Evolutionary conservation across 164 flowering plant species (phyloP), one percentile per base, ranked within the genome.

Genomic region (Hamamelis virginiana): DNA sequence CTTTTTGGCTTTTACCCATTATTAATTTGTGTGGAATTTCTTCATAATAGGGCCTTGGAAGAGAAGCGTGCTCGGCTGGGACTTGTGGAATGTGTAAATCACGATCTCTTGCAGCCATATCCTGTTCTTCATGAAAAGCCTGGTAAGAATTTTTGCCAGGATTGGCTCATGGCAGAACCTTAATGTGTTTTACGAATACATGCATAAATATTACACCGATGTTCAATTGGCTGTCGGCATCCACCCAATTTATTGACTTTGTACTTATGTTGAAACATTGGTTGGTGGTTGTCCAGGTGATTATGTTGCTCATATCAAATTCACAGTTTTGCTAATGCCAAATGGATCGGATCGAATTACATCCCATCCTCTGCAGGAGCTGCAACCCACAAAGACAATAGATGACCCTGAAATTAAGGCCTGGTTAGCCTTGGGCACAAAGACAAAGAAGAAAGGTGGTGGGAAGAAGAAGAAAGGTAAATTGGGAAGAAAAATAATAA

Each of bases 401-500:
- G 89, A 90, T 65, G 94, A 92, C 68, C 91, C 97, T 52, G 97
- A 95, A 72, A 91, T 95, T 70, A 95, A 95, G 80, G 88, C 94
- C 13, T 95, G 98, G 98, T 73, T 95, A 46, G 85, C 97, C 33
- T 69, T 94, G 70, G 85, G 82, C 48, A 87, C 87, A 11, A 94
- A 91, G 81, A 83, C 93, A 60, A 94, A 94, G 83, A 94, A 91
- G 90, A 92, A 92, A 77, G 97, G 96, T 62, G 98, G 96, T 60
- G 97, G 97, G 19, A 94, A 94, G 83, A 95, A 89, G 85, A 95
- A 95, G 84, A 91, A 91, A 87, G 97, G 98, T 92, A 75, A 46
- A 59, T 9, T 38, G 19, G n/a, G 15, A 22, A 1, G 11, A 3
- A 46, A 46, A 10, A 46, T 11, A 44, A 12, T 8, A 44, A 44